Conservation (phyloP, 306 rosid genomes). For the Sicyos edulis region DNA sequence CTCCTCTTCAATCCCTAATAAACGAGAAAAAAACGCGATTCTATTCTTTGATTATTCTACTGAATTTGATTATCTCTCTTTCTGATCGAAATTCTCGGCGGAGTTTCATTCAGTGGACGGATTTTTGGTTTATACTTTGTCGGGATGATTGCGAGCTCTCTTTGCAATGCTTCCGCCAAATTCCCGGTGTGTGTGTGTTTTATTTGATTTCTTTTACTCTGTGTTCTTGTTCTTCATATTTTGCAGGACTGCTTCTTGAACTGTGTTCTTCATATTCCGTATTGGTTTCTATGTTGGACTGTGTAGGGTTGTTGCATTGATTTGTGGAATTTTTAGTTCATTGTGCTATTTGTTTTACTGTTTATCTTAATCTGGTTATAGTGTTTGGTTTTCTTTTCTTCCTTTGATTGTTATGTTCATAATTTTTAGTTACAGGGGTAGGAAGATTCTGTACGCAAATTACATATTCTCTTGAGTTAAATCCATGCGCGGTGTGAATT, state of each 20-base stretch:
- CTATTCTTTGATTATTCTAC: not conserved
- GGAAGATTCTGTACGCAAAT: too few species aligned
- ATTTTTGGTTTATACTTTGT: not conserved
- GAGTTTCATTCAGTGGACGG: not conserved
- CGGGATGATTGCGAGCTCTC: conserved; percentile 23
- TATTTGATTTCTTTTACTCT: not conserved
- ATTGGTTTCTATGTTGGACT: not conserved
- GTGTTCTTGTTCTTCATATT: not conserved
- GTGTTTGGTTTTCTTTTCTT: conserved; percentile 3
- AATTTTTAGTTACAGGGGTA: not conserved
- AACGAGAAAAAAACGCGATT: not conserved
- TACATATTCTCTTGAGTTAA: conserved; percentile 11
- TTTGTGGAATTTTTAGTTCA: not conserved
- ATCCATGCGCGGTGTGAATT: too few species aligned
- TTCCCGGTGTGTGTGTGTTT: conserved; percentile 16
- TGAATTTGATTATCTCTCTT: not conserved
- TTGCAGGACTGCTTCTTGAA: not conserved
- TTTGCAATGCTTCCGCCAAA: conserved; percentile 17
- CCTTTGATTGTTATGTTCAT: conserved; percentile 13
- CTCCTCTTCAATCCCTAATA: not conserved
- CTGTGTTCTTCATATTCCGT: too few species aligned
- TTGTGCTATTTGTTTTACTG: not conserved
- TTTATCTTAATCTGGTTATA: not conserved
- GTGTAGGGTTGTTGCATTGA: not conserved
- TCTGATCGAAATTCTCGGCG: not conserved